phyloP scores from a whole-genome alignment of 2,329 filamentous ascomycete genomes.

The Fusarium euwallaceae region DNA sequence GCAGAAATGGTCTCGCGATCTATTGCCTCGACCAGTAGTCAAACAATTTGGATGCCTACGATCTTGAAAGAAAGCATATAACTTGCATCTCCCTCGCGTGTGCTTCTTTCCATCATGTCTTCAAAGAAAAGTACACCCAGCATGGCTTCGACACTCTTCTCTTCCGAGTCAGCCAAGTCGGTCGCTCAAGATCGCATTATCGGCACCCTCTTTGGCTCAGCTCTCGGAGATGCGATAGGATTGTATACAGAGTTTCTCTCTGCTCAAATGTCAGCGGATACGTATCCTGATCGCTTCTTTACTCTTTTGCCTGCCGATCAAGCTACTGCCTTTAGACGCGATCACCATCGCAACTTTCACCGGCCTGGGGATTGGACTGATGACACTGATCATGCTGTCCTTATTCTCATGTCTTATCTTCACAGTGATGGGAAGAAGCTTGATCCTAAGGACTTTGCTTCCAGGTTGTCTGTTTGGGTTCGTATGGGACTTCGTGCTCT shows the following conservation, averaged over 20 bases:
- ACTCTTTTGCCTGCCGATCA: constrained; percentile 52
- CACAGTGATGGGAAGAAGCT: constrained; percentile 56
- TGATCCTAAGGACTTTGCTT: constrained; percentile 58
- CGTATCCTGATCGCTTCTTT: constrained; percentile 57
- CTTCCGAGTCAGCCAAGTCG: constrained; percentile 27
- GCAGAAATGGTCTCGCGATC: constrained; percentile 2
- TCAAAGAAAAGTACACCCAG: neutral
- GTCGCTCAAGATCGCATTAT: constrained; percentile 55
- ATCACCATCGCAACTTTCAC: constrained; percentile 60
- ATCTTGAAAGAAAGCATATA: neutral
- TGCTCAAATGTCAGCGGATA: constrained; percentile 46
- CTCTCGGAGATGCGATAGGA: constrained; percentile 66
- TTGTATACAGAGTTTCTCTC: constrained; percentile 67
- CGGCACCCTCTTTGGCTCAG: constrained; percentile 63
- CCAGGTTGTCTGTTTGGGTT: constrained; percentile 61
- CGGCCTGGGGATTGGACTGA: constrained; percentile 64
- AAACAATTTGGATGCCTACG: neutral
- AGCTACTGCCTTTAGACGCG: constrained; percentile 58
- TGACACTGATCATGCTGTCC: constrained; percentile 66
- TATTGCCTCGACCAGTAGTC: neutral
- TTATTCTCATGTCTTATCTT: constrained; percentile 63
- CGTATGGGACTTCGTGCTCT: constrained; percentile 60
- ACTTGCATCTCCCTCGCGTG: neutral
- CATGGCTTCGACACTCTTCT: constrained; percentile 32
- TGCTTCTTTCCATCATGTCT: neutral